Evolutionary conservation across 2,329 filamentous ascomycete species (phyloP).

Genomic region (Epichloe sylvatica): DNA sequence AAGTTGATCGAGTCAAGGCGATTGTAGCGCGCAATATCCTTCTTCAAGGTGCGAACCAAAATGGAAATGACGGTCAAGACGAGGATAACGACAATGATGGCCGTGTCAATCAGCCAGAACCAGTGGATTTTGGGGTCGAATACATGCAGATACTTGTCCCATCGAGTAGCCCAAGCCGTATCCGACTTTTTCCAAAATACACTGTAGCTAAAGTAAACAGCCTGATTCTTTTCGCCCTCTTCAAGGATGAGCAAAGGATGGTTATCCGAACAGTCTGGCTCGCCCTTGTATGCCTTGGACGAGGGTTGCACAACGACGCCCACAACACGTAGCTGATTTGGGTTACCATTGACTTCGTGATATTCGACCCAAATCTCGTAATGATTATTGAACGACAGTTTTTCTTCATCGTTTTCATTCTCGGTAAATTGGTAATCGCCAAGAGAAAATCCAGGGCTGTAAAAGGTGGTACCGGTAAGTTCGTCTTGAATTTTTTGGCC

Average conservation of each 20-base stretch:
- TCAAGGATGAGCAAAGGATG: constrained; percentile 48
- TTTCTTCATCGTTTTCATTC: constrained; percentile 34
- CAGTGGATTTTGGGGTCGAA: constrained; percentile 97
- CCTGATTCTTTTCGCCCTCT: constrained; percentile 36
- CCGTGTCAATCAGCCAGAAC: constrained; percentile 95
- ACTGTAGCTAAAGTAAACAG: constrained; percentile 80
- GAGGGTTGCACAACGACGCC: constrained; percentile 78
- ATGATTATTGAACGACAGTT: constrained; percentile 72
- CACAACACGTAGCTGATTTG: constrained; percentile 69
- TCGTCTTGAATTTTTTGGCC: constrained; percentile 72
- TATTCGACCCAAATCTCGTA: constrained; percentile 92
- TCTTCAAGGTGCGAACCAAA: constrained; percentile 71
- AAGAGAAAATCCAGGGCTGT: constrained; percentile 66
- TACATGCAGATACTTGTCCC: constrained; percentile 97
- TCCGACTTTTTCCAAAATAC: constrained; percentile 75
- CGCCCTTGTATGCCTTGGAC: constrained; percentile 48
- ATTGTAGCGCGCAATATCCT: constrained; percentile 96
- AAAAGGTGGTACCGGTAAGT: constrained; percentile 64
- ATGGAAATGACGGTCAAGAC: constrained; percentile 89
- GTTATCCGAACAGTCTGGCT: constrained; percentile 48
- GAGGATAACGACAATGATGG: constrained; percentile 85
- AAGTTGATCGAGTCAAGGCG: constrained; percentile 80
- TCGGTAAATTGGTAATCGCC: constrained; percentile 43
- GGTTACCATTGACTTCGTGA: constrained; percentile 56
- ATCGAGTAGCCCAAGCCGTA: constrained; percentile 89